Evolutionary conservation across 495 filamentous ascomycete species (phyloP), one percentile per base, ranked within the genome.

Genomic region (Xylaria castorea): DNA sequence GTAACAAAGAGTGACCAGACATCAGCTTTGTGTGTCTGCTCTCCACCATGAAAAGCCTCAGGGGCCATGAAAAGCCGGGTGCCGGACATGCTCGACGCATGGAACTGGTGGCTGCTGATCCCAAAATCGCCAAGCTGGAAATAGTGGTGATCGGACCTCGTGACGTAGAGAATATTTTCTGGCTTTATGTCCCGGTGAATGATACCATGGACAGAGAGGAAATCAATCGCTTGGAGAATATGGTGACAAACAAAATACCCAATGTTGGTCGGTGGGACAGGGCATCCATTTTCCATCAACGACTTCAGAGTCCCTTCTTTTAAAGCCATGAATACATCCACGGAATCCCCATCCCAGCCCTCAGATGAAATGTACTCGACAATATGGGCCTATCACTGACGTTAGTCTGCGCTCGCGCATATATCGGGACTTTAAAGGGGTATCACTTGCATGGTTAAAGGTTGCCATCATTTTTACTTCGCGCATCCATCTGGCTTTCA

Each of bases 111-210:
- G 16, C 71, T 70, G 20, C 55, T 67, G 7, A 81, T 38, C 9
- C 77, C 78, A 51, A 79, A 77, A 55, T 80, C 78, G 25, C 68
- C 73, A 8, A 80, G 71, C 11, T 76, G 70, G 40, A 76, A 79
- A 1, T 9, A 9, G 30, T 61, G n/a, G n/a, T n/a, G n/a, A 73
- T 0, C 22, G 7, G 0, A 5, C 14, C 8, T 58, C 11, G 12
- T 34, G 1, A 16, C n/a, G 60, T 74, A 80, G 9, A 94, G 82
- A 32, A 93, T 89, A 76, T 94, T 93, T 73, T 91, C 89, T 0
- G 92, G 92, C 79, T 94, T 94, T 63, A 93, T 80, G 80, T 94
- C 92, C 30, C 91, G 83, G 76, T 93, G 91, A 62, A 92, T 88
- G 68, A n/a, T n/a, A n/a, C n/a, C n/a, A n/a, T n/a, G n/a, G n/a